Evolutionary conservation across 1,139 yeast genomes (phyloP), one percentile per base, ranked within the genome.

Genomic region (Yamadazyma blattariae): DNA sequence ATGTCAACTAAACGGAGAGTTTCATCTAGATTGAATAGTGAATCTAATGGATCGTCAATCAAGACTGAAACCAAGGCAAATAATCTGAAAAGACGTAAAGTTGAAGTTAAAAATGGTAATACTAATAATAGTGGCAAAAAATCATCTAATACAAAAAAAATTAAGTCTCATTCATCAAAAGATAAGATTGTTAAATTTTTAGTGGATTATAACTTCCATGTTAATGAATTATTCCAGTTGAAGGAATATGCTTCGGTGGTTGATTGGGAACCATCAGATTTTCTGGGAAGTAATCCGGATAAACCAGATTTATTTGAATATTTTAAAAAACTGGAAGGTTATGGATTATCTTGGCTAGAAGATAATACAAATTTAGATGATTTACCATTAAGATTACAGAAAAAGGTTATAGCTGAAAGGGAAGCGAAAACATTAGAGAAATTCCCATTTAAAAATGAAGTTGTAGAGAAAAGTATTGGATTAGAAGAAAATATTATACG

Each of bases 201-300:
- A 12, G 61, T 74, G 11, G 63, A 67, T 27, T 74, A 75, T 45
- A 78, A 75, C 46, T 41, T 61, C 38, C 57, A 56, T 42, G 69
- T 53, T 41, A 80, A 58, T 54, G 76, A 77, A 45, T 56, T 79
- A 34, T 79, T 76, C 52, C 82, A 79, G 44, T 56, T 79, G n/a
- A 72, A 67, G 43, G 79, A 77, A 46, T 78, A 74, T 49, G 74
- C 73, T 27, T 73, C 88, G 2, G 58, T 83, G 14, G 77, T 74
- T 1, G 70, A 71, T 30, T 83, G 79, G 70, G 74, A 80, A 41
- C 88, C 89, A 0, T 47, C 55, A 5, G 77, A 71, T 31, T 65
- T 65, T 41, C 59, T 68, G 2, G 46, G 47, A 11, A 56, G 58
- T 5, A 50, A 55, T 17, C 41, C 49, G 12, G 44, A 44, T 28